These are phyloP conservation scores for Capronia americana DNA, from an alignment of 2,329 filamentous ascomycete species.

Conservation along the genomic window DNA sequence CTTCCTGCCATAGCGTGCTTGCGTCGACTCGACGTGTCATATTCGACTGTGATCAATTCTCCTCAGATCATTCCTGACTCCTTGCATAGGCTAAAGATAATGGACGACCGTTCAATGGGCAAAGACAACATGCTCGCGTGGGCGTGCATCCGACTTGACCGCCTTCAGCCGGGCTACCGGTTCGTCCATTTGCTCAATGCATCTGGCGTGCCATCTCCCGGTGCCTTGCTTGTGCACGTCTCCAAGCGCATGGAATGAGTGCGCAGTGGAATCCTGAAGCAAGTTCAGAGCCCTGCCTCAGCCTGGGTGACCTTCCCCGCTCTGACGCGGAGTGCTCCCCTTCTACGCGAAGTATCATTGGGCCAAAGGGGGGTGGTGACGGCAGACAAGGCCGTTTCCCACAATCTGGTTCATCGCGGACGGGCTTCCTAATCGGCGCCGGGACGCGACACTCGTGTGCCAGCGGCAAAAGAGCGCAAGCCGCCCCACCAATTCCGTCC, in stretches of 20 bases:
- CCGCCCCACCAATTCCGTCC: not conserved
- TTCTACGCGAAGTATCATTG: not conserved
- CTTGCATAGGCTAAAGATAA: constrained; percentile 73
- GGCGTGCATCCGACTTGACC: constrained; percentile 85
- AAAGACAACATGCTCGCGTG: constrained; percentile 82
- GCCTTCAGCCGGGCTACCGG: constrained; percentile 75
- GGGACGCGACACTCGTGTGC: not conserved
- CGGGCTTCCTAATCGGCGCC: not conserved
- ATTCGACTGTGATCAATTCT: constrained; percentile 16
- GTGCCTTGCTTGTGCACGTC: constrained; percentile 75
- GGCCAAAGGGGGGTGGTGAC: not conserved
- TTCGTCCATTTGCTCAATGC: constrained; percentile 77
- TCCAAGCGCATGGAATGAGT: constrained; percentile 57
- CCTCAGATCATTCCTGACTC: constrained; percentile 21
- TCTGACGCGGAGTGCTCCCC: not conserved
- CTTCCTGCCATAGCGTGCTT: not conserved
- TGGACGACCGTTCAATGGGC: constrained; percentile 78
- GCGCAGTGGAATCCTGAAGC: not conserved
- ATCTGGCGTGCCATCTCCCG: constrained; percentile 69
- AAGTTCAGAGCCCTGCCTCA: constrained; percentile 7
- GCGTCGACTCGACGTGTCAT: constrained; percentile 29
- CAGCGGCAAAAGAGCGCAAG: not conserved
- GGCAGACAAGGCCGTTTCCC: not conserved
- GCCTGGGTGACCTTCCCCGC: constrained; percentile 9
- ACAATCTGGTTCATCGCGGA: not conserved